Evolutionary conservation across 108 stramenopile genomes (phyloP), one percentile per base, ranked within the genome.

Genomic region (Skeletonema tropicum): DNA sequence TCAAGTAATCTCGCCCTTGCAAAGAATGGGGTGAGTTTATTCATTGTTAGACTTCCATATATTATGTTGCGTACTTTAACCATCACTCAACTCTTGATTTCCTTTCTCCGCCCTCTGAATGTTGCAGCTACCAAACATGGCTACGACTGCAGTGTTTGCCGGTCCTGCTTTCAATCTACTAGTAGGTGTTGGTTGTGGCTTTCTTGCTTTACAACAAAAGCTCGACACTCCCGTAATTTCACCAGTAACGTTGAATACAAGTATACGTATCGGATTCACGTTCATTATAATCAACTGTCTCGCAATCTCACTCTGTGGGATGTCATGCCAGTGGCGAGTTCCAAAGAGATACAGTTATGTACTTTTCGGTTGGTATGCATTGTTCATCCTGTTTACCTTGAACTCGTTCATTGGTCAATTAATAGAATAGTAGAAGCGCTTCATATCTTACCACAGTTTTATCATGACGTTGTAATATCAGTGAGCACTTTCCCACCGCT

Each of bases 81-180:
- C 1, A 4, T 35, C 33, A 3, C 33, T 35, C 33, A 35, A 35
- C 7, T 35, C 5, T 7, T 35, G 7, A 35, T 35, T 32, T 7
- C 7, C 33, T 35, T 35, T 35, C 33, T 35, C 33, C 33, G 4
- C 7, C 33, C 33, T 35, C 33, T 35, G 33, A 35, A 5, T 35
- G 7, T 7, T 35, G 33, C 33, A 35, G 0, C 68, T 74, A 52
- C 79, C 79, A 21, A 73, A 80, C 41, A 79, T 83, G 74, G 82
- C 78, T n/a, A 86, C 83, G 12, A 86, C 83, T 21, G 75, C 70
- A 13, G 62, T 21, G 12, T 85, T 81, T 58, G 82, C 82, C 0
- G 82, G 85, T 26, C 93, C 93, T 10, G 74, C 90, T 0, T 93
- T 94, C 87, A 94, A 94, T 70, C 35, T 94, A 14, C 66, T 92